Conservation (phyloP, 129 eudicot species). For the Dittrichia graveolens region DNA sequence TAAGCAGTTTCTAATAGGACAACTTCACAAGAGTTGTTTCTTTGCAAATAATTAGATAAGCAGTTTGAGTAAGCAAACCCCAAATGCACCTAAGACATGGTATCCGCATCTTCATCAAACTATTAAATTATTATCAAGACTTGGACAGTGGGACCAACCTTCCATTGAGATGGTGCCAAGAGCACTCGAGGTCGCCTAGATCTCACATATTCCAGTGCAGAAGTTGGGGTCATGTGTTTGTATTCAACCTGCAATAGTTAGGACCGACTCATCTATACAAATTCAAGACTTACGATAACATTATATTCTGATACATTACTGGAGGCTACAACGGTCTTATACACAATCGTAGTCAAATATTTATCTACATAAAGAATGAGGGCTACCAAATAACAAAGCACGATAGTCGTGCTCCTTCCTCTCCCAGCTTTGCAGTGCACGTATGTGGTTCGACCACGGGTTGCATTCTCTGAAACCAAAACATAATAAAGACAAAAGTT, state of each 20-base stretch:
- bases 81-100: too few relatives aligned
- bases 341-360: not conserved
- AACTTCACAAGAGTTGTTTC: too few relatives aligned
- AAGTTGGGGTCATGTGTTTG: constrained; percentile 75
- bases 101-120: not conserved
- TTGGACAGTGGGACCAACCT: constrained; percentile 39
- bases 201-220: constrained; percentile 82
- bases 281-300: not conserved
- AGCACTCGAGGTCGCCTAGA: constrained; percentile 85
- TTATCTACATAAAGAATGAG: not conserved
- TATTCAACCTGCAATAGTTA: constrained; percentile 63
- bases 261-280: constrained; percentile 12
- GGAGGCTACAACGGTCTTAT: not conserved
- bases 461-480: constrained; percentile 63
- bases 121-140: not conserved
- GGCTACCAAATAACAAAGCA: constrained; percentile 87
- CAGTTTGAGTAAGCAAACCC: too few relatives aligned
- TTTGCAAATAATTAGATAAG: too few relatives aligned
- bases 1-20: too few relatives aligned
- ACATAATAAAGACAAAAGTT: not conserved
- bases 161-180: constrained; percentile 82
- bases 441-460: constrained; percentile 67
- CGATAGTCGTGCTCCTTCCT: constrained; percentile 96
- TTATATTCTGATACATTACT: not conserved
- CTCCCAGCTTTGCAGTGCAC: constrained; percentile 99